phyloP scores from a whole-genome alignment of 805 yeast genomes.

The Hyphopichia homilentoma region DNA sequence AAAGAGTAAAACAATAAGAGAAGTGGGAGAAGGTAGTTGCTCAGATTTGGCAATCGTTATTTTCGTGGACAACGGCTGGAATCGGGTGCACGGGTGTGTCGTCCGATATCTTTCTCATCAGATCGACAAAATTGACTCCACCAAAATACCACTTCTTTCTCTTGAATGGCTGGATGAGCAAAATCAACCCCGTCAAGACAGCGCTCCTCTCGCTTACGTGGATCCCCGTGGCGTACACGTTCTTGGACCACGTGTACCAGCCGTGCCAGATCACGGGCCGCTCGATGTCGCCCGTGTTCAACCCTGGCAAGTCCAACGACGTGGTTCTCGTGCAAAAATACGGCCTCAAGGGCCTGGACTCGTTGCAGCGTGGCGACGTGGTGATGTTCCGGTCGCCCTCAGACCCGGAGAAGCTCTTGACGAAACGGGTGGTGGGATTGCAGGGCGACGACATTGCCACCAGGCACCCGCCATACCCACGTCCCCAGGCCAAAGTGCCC shows the following conservation, averaged over 20 bases:
- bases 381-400: slow-evolving; percentile 74
- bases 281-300: slow-evolving; percentile 88
- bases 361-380: slow-evolving; percentile 62
- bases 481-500: slow-evolving; percentile 59
- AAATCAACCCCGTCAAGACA: too few species aligned
- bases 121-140: too few species aligned
- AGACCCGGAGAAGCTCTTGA: slow-evolving; percentile 71
- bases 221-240: slow-evolving; percentile 74
- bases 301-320: slow-evolving; percentile 59
- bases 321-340: slow-evolving; percentile 70
- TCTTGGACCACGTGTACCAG: slow-evolving; percentile 68
- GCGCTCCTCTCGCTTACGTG: too few species aligned
- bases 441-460: slow-evolving; percentile 70
- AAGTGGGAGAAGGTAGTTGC: too few species aligned
- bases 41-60: too few species aligned
- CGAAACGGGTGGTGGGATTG: slow-evolving; percentile 74
- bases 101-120: too few species aligned
- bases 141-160: too few species aligned
- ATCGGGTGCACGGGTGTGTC: too few species aligned
- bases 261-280: slow-evolving; percentile 73
- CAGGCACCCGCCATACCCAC: slow-evolving; percentile 60
- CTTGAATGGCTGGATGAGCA: too few species aligned
- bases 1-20: too few species aligned
- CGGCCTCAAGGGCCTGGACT: slow-evolving; percentile 44
- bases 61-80: too few species aligned